Evolutionary conservation across 495 filamentous ascomycete genomes (phyloP).

Genomic region (Penicillium cataractarum): DNA sequence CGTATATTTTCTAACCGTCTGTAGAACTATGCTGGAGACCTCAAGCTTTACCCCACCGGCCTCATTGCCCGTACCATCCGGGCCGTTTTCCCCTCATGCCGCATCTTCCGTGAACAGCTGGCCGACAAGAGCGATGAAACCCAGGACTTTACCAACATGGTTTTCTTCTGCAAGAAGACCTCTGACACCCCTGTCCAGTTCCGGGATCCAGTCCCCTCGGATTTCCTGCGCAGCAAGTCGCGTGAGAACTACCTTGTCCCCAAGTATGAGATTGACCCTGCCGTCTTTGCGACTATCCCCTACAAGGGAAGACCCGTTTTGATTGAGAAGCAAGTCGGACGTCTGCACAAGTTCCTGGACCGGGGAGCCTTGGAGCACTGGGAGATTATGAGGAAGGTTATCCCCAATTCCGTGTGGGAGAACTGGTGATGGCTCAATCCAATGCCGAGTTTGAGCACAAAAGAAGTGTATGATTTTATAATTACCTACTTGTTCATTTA

Average conservation of each 20-base stretch:
- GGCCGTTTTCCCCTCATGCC: slow-evolving; percentile 75
- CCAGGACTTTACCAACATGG: slow-evolving; percentile 88
- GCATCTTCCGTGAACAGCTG: slow-evolving; percentile 80
- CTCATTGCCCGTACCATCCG: slow-evolving; percentile 74
- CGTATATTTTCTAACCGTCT: not conserved
- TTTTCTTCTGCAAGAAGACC: slow-evolving; percentile 60
- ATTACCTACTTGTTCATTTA: not conserved
- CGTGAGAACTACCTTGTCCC: slow-evolving; percentile 72
- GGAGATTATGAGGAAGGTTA: slow-evolving; percentile 83
- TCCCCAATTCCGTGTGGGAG: slow-evolving; percentile 84
- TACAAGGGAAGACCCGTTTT: slow-evolving; percentile 35
- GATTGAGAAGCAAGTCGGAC: slow-evolving; percentile 47
- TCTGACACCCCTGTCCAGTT: slow-evolving; percentile 58
- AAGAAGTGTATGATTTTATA: slow-evolving; percentile 1
- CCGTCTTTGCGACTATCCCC: slow-evolving; percentile 45
- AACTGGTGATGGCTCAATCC: slow-evolving; percentile 68
- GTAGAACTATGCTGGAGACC: slow-evolving; percentile 96
- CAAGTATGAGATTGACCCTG: slow-evolving; percentile 67
- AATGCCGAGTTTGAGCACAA: not conserved
- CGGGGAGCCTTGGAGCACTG: slow-evolving; percentile 82
- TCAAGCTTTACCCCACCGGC: slow-evolving; percentile 69
- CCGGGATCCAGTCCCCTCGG: slow-evolving; percentile 63
- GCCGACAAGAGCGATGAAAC: slow-evolving; percentile 43
- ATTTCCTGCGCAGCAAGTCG: slow-evolving; percentile 72
- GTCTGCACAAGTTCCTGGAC: slow-evolving; percentile 70